Conservation (phyloP, 768 basidiomycete species). For the Russula emetica region DNA sequence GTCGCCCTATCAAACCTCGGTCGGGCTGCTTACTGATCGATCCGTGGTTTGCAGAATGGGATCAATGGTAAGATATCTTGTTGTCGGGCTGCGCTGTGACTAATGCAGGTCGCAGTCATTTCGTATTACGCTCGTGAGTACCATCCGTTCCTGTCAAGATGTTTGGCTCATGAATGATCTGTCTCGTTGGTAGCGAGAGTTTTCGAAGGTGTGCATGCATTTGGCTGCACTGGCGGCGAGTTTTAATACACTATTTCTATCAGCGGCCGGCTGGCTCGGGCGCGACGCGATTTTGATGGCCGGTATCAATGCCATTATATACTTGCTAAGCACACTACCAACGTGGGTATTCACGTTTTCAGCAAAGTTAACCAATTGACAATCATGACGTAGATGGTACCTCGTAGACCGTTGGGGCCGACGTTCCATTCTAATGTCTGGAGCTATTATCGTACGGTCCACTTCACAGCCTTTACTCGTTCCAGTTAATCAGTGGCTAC, state of each 20-base stretch:
- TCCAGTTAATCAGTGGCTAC: constrained; percentile 1
- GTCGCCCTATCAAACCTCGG: constrained; percentile 32
- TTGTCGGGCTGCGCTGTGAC: constrained; percentile 7
- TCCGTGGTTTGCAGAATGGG: constrained; percentile 59
- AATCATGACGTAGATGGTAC: constrained; percentile 64
- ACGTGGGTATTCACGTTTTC: constrained; percentile 50
- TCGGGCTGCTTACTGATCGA: constrained; percentile 1
- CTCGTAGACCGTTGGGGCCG: constrained; percentile 90
- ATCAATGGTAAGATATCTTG: constrained; percentile 68
- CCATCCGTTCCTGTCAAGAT: background rate
- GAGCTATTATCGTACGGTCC: constrained; percentile 66
- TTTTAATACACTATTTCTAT: constrained; percentile 21
- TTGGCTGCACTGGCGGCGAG: background rate
- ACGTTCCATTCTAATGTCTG: constrained; percentile 78
- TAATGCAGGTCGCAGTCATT: constrained; percentile 53
- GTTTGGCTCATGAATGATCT: constrained; percentile 16
- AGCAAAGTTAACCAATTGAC: constrained; percentile 18
- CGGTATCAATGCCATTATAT: constrained; percentile 85
- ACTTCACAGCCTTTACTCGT: background rate
- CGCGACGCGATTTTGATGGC: constrained; percentile 94
- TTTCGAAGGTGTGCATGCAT: constrained; percentile 66
- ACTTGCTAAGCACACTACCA: constrained; percentile 73
- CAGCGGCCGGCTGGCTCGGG: constrained; percentile 94
- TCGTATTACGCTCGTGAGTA: constrained; percentile 89
- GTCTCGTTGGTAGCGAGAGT: constrained; percentile 57